Evolutionary conservation across 2,329 filamentous ascomycete species (phyloP).

Genomic region (Colletotrichum tropicale): DNA sequence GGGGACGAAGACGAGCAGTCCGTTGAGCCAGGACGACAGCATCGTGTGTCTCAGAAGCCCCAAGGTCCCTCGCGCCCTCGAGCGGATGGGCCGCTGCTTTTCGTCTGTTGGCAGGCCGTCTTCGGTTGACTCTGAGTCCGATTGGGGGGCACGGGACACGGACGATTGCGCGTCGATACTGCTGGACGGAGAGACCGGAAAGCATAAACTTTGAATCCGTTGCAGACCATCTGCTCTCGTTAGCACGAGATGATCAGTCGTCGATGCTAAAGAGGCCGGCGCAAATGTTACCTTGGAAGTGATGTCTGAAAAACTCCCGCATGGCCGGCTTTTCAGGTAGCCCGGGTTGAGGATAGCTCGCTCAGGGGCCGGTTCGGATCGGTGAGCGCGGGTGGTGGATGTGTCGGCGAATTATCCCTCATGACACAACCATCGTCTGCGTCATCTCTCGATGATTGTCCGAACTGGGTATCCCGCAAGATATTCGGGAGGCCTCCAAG

Average conservation of each 20-base stretch:
- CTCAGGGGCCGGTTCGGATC: not conserved
- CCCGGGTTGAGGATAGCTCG: not conserved
- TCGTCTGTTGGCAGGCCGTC: not conserved
- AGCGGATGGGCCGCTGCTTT: not conserved
- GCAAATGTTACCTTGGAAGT: not conserved
- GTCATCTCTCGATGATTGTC: not conserved
- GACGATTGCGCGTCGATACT: not conserved
- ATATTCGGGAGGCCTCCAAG: not conserved
- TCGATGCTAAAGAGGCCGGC: not conserved
- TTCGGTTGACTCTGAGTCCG: not conserved
- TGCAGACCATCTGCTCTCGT: not conserved
- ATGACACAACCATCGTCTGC: not conserved
- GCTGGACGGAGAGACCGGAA: not conserved
- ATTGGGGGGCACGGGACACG: not conserved
- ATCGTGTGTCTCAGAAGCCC: slow-evolving; percentile 24
- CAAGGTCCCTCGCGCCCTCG: not conserved
- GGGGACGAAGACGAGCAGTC: slow-evolving; percentile 73
- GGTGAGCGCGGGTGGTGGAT: not conserved
- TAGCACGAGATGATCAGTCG: not conserved
- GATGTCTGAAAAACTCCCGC: not conserved
- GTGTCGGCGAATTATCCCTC: not conserved
- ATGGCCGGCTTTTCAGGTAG: not conserved
- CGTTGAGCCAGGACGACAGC: slow-evolving; percentile 59
- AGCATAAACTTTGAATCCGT: not conserved
- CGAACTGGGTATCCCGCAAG: not conserved